Base-by-base conservation (phyloP, 345 rosid genomes). In the Eutrema heterophyllum region DNA sequence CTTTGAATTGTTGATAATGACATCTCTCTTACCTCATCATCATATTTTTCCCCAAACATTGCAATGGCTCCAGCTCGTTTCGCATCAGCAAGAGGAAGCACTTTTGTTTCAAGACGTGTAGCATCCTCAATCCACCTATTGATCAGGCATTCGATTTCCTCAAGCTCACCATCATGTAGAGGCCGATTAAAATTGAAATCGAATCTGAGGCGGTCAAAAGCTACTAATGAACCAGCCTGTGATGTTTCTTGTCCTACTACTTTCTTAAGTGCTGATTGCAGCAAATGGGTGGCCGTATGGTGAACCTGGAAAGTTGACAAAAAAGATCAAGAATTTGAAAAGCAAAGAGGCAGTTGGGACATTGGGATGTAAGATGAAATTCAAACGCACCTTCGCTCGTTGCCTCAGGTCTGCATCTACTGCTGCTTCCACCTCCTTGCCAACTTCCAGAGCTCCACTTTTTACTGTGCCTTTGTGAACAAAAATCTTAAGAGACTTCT, bases 41-140 rank as follows among this genome's bases (percentile, higher is more conserved):
- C 96, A 63, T 94, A 94, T 74, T 94, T 94, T 83, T 91, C 97
- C 48, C 98, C 98, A 77, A 91, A 94, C 97, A 94, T 94, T 64
- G 98, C 98, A 77, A 89, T 89, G 66, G 98, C 98, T 38, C 95
- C 98, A 24, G 93, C 97, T 40, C 35, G 78, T 84, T 89, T 91
- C 30, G 97, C 98, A 76, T 87, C 96, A 41, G 40, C 57, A 69
- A 89, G 86, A 30, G 97, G 84, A 93, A 94, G 83, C 71, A 89
- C 92, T 80, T 86, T 91, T 7, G 93, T 91, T 80, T 86, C 87
- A 73, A 94, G 92, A 72, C 81, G 67, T 41, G 88, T 81, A 48
- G 91, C 86, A 53, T 87, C 89, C 45, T 89, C 93, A 60, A 94
- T 88, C 98, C 98, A 94, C 41, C 52, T 85, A 83, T 89, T 94